phyloP scores from a whole-genome alignment of 2,329 filamentous ascomycete genomes.

The Leptographium radiaticola region DNA sequence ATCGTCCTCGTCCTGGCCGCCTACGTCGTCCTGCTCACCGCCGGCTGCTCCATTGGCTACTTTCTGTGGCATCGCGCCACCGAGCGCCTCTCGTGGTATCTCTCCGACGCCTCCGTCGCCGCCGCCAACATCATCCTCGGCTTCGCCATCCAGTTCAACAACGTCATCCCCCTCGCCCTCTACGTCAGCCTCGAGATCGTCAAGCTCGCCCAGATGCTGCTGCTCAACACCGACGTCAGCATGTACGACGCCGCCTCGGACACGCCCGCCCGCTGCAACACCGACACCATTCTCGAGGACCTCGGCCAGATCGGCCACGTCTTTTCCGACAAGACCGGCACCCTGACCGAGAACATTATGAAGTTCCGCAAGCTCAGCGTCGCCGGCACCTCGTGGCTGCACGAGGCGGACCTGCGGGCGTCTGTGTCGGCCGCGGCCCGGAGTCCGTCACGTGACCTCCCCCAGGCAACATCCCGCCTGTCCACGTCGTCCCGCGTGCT shows the following conservation, averaged over 20 bases:
- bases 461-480: background rate
- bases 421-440: too few relatives aligned
- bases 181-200: conserved; percentile 86
- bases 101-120: conserved; percentile 55
- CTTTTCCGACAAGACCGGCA: conserved; percentile 92
- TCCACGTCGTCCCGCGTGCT: background rate
- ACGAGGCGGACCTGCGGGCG: conserved; percentile 54
- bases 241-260: conserved; percentile 83
- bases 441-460: too few relatives aligned
- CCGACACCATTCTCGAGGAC: conserved; percentile 90
- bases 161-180: conserved; percentile 78
- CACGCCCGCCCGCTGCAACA: conserved; percentile 79
- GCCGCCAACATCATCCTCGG: conserved; percentile 76
- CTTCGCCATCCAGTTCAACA: conserved; percentile 95
- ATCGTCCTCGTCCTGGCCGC: conserved; percentile 69
- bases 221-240: conserved; percentile 67
- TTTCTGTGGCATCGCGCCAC: conserved; percentile 57
- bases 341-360: conserved; percentile 90
- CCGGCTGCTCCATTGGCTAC: conserved; percentile 75
- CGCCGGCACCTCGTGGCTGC: conserved; percentile 78
- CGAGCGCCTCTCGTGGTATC: conserved; percentile 64
- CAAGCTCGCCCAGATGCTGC: conserved; percentile 65
- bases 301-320: conserved; percentile 81
- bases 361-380: conserved; percentile 87
- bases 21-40: conserved; percentile 65